Conservation (phyloP, 768 basidiomycete genomes). For the Rhodotorula toruloides region DNA sequence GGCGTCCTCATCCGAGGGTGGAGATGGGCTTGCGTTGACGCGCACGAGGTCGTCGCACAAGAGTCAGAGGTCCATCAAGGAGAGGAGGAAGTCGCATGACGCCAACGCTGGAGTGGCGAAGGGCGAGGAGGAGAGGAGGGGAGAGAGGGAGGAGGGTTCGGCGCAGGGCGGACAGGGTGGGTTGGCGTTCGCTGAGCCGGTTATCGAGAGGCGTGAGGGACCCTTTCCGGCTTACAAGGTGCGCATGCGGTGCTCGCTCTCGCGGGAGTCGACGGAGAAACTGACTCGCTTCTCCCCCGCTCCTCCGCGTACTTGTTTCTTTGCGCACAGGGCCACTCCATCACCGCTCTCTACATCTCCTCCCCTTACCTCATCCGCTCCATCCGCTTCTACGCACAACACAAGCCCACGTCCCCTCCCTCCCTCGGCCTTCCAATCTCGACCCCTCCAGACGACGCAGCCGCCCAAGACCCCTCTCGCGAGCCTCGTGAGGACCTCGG, state of each 20-base stretch:
- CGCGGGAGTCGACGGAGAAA: no score
- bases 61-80: not conserved
- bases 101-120: no score
- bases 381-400: conserved; percentile 17
- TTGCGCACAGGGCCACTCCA: conserved; percentile 1
- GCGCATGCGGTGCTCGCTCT: not conserved
- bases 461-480: not conserved
- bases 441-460: not conserved
- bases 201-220: not conserved
- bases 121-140: not conserved
- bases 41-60: not conserved
- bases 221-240: conserved; percentile 20
- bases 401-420: not conserved
- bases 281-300: not conserved
- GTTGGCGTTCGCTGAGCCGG: conserved; percentile 9
- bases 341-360: conserved; percentile 11
- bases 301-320: not conserved
- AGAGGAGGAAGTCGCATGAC: not conserved
- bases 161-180: not conserved
- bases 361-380: not conserved
- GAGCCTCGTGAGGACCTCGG: not conserved
- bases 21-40: not conserved
- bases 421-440: not conserved
- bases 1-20: not conserved
- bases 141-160: not conserved